Evolutionary conservation across 129 eudicot species (phyloP), one percentile per base, ranked within the genome.

Genomic region (Logfia minima): DNA sequence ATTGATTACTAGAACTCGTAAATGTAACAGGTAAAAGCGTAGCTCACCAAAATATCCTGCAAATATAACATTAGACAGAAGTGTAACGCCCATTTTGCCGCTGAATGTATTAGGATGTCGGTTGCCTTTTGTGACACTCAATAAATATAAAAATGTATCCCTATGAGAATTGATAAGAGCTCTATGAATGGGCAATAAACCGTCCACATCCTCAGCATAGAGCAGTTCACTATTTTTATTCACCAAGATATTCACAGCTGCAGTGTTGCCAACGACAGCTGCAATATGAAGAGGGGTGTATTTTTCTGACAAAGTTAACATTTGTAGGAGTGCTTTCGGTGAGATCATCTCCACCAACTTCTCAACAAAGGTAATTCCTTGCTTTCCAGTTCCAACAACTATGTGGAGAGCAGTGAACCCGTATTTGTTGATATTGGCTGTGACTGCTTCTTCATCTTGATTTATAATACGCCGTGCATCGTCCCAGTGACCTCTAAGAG

Each of bases 401-500:
- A 86, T 71, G 59, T 86, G 89, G 13, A 86, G 80, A 34, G 79
- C 82, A 13, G 84, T 83, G 72, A 78, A 74, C 0, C 68, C 72
- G 9, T 63, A 62, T 45, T 74, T 66, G 63, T 77, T 75, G 65
- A 86, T 83, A 19, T 34, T 45, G 67, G 84, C 86, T 26, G 86
- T 79, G 60, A 73, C 29, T 16, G 85, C 86, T 53, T 79, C 80
- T 18, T 74, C 34, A 21, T 79, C 79, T 8, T 61, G 70, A 60
- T 60, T 48, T 37, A 86, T 68, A 72, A 86, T 79, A 48, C 22
- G 23, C 21, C 70, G 51, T 32, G 83, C 86, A 26, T 41, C 75
- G 10, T 79, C 80, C 89, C 89, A 82, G 16, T 82, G 80, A 31
- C 86, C 89, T 75, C 71, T 71, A 1, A 86, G 81, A 24, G 86